Percentiles rank a stretch among this genome's conserved stretches.
phyloP scores from a whole-genome alignment of 768 basidiomycete genomes.

The Amanita rimosa region DNA sequence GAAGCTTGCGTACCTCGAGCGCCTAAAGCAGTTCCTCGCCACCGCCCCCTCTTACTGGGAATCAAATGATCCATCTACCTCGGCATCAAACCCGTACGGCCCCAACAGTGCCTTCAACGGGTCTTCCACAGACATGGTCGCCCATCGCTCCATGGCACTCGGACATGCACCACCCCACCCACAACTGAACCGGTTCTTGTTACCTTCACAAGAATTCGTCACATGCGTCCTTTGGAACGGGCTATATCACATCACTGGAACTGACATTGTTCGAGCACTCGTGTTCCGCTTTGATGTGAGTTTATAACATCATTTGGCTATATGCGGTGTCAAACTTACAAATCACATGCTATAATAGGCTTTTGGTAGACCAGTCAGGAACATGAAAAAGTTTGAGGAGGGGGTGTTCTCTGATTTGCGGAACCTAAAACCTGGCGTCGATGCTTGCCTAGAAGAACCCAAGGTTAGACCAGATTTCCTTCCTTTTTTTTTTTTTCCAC shows the following conservation, averaged over 20 bases:
- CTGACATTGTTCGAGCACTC: conserved; percentile 90
- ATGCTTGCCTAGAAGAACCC: conserved; percentile 92
- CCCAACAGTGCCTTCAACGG: conserved; percentile 6
- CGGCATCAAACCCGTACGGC: conserved; percentile 13
- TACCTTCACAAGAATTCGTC: conserved; percentile 82
- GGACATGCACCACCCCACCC: conserved; percentile 50
- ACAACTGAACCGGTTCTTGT: conserved; percentile 73
- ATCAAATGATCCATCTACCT: conserved; percentile 17
- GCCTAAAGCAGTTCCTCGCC: conserved; percentile 82
- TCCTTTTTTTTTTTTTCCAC: too few species aligned
- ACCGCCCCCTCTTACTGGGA: conserved; percentile 77
- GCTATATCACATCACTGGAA: conserved; percentile 90
- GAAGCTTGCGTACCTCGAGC: conserved; percentile 61
- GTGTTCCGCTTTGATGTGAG: conserved; percentile 86
- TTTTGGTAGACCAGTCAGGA: conserved; percentile 81
- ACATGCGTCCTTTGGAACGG: conserved; percentile 90
- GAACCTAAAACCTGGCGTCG: conserved; percentile 88
- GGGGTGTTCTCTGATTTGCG: conserved; percentile 90
- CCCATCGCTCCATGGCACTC: conserved; percentile 10
- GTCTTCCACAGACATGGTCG: conserved; percentile 7
- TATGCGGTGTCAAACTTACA: neutral
- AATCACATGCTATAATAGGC: conserved; percentile 25
- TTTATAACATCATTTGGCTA: conserved; percentile 8
- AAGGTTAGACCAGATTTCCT: conserved; percentile 63
- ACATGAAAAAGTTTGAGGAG: conserved; percentile 97